Evolutionary conservation across 768 basidiomycete genomes (phyloP).

Genomic region (Boletus reticuloceps): DNA sequence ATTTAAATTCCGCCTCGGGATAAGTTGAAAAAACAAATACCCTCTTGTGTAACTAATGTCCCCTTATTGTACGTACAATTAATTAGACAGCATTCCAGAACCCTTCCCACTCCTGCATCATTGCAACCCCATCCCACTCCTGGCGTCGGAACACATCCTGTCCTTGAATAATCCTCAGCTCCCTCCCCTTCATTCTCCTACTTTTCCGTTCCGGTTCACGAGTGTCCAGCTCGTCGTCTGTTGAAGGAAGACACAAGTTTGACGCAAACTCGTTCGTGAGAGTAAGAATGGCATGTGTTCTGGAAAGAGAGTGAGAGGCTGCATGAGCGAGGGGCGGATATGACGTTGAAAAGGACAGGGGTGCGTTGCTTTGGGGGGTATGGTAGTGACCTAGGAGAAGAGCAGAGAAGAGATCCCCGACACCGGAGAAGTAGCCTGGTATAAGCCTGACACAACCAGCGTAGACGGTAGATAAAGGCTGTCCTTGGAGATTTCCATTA

Average conservation of each 20-base stretch:
- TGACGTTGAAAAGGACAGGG: not conserved
- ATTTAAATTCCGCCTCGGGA: no score
- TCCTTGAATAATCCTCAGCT: conserved; percentile 80
- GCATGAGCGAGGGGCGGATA: conserved; percentile 37
- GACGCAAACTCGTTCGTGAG: conserved; percentile 58
- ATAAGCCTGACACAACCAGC: conserved; percentile 73
- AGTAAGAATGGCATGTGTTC: conserved; percentile 69
- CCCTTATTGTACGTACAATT: not conserved
- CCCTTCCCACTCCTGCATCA: conserved; percentile 32
- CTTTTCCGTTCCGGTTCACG: conserved; percentile 60
- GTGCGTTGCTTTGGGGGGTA: conserved; percentile 14
- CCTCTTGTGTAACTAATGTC: no score
- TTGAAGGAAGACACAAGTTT: conserved; percentile 48
- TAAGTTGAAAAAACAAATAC: no score
- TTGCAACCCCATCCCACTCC: conserved; percentile 30
- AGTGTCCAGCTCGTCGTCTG: conserved; percentile 77
- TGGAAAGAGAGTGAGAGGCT: conserved; percentile 64
- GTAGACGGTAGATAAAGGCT: conserved; percentile 48
- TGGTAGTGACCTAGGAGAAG: conserved; percentile 81
- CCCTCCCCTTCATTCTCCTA: conserved; percentile 78
- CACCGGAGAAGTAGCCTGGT: conserved; percentile 92
- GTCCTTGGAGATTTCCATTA: conserved; percentile 11
- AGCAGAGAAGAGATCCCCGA: conserved; percentile 95
- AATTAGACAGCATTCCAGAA: conserved; percentile 31
- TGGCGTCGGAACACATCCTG: conserved; percentile 61